A percentile compares a stretch with the other conserved stretches of the same genome.
Evolutionary conservation across 208 protist species (phyloP).

Genomic region (Acanthamoeba rhysodes): DNA sequence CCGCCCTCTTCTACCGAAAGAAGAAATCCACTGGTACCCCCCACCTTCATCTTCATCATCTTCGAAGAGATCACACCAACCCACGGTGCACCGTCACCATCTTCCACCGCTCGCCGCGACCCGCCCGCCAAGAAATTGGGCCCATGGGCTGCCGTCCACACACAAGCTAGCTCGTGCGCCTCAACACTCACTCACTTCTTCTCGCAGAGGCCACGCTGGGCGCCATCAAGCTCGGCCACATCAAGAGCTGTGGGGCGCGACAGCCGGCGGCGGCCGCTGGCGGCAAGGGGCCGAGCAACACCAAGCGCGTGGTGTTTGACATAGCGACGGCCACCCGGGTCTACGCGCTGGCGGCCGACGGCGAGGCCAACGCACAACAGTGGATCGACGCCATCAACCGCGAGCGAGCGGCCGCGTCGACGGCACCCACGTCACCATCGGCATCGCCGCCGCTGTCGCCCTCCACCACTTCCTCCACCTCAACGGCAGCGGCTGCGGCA

Average conservation of each 20-base stretch:
- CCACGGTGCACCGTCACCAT: neutral
- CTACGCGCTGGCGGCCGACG: neutral
- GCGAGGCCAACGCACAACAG: neutral
- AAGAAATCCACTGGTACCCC: neutral
- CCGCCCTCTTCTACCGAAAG: constrained; percentile 23
- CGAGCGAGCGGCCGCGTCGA: neutral
- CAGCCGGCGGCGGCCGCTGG: neutral
- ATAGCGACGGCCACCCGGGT: neutral
- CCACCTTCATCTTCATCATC: neutral
- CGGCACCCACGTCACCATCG: neutral
- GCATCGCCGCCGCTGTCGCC: no score
- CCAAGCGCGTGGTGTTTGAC: neutral
- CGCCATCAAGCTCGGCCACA: neutral
- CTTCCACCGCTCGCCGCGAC: no score
- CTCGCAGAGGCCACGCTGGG: neutral
- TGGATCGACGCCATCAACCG: neutral
- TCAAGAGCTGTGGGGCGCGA: neutral
- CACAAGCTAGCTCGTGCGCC: no score
- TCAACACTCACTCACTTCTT: neutral
- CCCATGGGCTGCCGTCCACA: no score
- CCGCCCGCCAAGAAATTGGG: no score
- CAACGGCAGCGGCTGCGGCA: neutral
- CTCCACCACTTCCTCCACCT: neutral
- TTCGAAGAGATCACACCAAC: no score
- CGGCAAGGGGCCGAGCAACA: neutral